These are phyloP conservation scores for Elsinoe arachidis DNA, from an alignment of 2,329 filamentous ascomycete species.

Conservation along the genomic window DNA sequence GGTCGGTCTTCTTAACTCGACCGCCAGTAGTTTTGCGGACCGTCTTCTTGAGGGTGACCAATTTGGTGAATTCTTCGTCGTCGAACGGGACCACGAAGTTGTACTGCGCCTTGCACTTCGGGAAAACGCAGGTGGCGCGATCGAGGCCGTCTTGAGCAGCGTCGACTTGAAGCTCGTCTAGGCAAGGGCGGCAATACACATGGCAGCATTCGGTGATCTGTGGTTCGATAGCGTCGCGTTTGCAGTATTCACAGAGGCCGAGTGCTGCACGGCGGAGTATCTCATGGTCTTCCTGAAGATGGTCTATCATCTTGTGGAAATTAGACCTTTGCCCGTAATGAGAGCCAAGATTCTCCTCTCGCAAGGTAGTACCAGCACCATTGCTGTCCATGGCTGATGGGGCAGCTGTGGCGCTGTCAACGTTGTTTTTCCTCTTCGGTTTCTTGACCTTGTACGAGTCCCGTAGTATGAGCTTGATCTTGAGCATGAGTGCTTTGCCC, in stretches of 20 bases:
- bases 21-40: conserved; percentile 18
- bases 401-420: not conserved
- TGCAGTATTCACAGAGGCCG: conserved; percentile 28
- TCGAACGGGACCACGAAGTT: not conserved
- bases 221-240: conserved; percentile 30
- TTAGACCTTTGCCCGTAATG: conserved; percentile 24
- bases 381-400: not conserved
- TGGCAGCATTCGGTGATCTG: conserved; percentile 47
- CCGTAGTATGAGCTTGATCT: not conserved
- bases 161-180: conserved; percentile 26
- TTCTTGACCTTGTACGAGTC: not conserved
- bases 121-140: not conserved
- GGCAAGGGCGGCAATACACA: conserved; percentile 46
- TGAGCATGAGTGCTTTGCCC: not conserved
- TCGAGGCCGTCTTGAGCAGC: conserved; percentile 18
- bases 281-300: conserved; percentile 25
- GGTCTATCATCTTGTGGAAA: conserved; percentile 34
- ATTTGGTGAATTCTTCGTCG: not conserved
- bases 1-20: conserved; percentile 19
- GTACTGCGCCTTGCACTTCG: conserved; percentile 20
- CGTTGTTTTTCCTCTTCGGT: not conserved
- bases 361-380: not conserved
- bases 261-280: not conserved
- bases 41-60: not conserved
- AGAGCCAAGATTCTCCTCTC: not conserved